Evolutionary conservation across 768 basidiomycete species (phyloP), one percentile per base, ranked within the genome.

Genomic region (Mycena metata): DNA sequence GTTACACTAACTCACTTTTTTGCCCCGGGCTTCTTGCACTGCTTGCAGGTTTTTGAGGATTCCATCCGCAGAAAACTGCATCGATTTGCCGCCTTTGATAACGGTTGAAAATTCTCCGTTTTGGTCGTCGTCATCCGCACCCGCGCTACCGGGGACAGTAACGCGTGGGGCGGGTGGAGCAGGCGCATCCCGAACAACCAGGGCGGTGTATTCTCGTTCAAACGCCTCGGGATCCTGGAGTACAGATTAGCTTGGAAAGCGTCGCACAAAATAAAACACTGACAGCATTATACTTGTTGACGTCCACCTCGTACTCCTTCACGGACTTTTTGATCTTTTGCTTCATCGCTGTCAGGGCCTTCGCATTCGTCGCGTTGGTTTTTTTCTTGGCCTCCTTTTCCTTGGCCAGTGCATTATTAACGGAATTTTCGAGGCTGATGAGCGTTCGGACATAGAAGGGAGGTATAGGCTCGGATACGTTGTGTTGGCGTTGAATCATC

Each of bases 301-400:
- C 79, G 71, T 94, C 91, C 13, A 79, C 80, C 81, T 98, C 98
- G 76, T 94, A 88, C 78, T 99, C 98, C 79, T 96, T 97, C 62
- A 85, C 74, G 12, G 92, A 87, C 83, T 96, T 99, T 83, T 93
- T 96, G 62, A 98, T 86, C 79, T 96, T 98, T 81, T 99, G 97
- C 82, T 96, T 98, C 91, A 98, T 93, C n/a, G 93, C 93, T 59
- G 95, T 98, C 71, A 99, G 86, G 2, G 96, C 95, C 75, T 94
- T 96, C 45, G 96, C 94, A 74, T 96, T 96, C 69, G 88, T 91
- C 2, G 95, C 93, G 72, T 96, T 97, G 91, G 96, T 95, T 83
- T 98, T 98, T 82, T 98, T 98, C 82, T 94, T 93, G 12, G 95
- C 90, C 67, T 92, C 91, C 79, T 96, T 97, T 80, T 98, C 96